Evolutionary conservation across 2,329 filamentous ascomycete species (phyloP).

Genomic region (Nemania sp.): DNA sequence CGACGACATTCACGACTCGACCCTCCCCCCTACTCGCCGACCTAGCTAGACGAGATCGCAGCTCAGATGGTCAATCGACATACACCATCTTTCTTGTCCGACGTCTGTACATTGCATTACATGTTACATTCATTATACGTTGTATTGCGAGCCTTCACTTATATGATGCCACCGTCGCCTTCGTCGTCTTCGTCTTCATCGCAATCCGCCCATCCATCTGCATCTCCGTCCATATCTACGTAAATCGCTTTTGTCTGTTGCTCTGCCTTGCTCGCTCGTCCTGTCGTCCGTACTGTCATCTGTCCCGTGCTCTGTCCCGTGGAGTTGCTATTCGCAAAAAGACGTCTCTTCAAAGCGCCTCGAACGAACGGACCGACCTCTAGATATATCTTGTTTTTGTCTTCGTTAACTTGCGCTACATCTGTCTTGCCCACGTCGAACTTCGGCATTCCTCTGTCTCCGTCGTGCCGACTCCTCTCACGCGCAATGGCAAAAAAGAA

Average conservation of each 20-base stretch:
- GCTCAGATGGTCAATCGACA: not conserved
- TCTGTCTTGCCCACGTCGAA: no score
- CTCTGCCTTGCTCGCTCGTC: not conserved
- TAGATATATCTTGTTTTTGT: no score
- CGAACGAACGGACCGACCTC: no score
- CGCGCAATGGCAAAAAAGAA: slow-evolving; percentile 55
- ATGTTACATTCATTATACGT: not conserved
- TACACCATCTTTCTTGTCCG: not conserved
- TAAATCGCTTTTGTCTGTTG: not conserved
- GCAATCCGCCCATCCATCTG: not conserved
- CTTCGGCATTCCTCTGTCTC: not conserved
- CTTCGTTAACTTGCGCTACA: no score
- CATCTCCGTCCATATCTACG: not conserved
- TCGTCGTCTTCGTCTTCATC: no score
- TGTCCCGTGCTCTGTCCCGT: no score
- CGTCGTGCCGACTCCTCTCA: slow-evolving; percentile 7
- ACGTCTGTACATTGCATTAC: not conserved
- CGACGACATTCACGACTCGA: not conserved
- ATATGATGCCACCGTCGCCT: not conserved
- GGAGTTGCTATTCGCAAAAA: no score
- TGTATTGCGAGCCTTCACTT: not conserved
- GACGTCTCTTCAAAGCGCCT: no score
- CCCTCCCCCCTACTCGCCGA: no score
- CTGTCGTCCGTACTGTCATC: no score
- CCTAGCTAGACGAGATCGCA: not conserved